Base-by-base conservation (phyloP, 495 filamentous ascomycete genomes). In the Tuber borchii region DNA sequence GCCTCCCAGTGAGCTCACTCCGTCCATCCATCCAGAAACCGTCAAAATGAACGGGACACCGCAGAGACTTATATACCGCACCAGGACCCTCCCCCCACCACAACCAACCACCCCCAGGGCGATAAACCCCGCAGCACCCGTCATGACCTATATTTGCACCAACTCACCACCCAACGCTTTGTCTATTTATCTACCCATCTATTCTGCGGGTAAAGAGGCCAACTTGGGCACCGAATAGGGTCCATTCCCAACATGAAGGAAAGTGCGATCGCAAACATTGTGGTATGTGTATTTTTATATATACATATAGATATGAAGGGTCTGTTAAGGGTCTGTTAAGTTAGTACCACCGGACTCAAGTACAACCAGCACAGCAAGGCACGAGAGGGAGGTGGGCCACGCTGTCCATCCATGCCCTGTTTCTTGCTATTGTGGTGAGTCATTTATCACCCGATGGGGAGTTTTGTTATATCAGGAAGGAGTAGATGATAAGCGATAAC, bases 21-120 rank as follows among this genome's bases (percentile, higher is more conserved):
- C 37, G 37, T 16, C 51, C 51, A 31, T 61, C 51, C 51, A 61
- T 31, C n/a, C n/a, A 16, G 51, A 61, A 61, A 61, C n/a, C 51
- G 5, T 22, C 51, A 61, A 61, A 31, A 61, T 10, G n/a, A 31
- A 61, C 51, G 51, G 51, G 51, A 61, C n/a, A 61, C 51, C 12
- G n/a, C 51, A 61, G 51, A 16, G 51, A 31, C n/a, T 61, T 61
- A 61, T 61, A 61, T 61, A 61, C 51, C 51, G 51, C 51, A 61
- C 51, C 51, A n/a, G 51, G 51, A 31, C n/a, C n/a, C 51, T 65
- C 8, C 51, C 26, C 51, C n/a, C 51, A 14, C 51, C n/a, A 3
- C 22, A n/a, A 26, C 51, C 51, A 26, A 61, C 56, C 56, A 31
- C 56, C 56, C 0, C 14, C 26, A 65, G 1, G 26, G 26, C 26